These are phyloP conservation scores for Aspergillus ochraceoroseus DNA, from an alignment of 2,329 filamentous ascomycete species.

Conservation along the genomic window DNA sequence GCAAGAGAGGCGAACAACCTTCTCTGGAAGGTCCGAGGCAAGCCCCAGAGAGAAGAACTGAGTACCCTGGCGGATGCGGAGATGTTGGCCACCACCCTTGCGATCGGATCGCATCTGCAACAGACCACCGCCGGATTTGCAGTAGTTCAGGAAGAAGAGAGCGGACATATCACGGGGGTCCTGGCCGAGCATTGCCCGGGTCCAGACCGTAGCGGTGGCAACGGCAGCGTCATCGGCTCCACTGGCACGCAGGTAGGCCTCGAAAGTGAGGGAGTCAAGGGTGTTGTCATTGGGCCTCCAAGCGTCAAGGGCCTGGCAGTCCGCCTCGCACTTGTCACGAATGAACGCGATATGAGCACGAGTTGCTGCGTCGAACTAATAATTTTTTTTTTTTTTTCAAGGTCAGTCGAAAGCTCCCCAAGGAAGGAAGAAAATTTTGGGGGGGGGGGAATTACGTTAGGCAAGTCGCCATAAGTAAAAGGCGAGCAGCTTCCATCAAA, in stretches of 20 bases:
- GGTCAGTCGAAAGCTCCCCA: no score
- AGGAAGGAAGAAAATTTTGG: no score
- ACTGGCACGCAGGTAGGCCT: conserved; percentile 35
- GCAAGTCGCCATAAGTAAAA: conserved; percentile 21
- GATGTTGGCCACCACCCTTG: conserved; percentile 51
- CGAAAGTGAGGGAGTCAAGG: conserved; percentile 40
- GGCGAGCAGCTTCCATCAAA: conserved; percentile 28
- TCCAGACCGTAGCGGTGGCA: conserved; percentile 44
- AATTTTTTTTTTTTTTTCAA: no score
- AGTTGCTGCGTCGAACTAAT: conserved; percentile 23
- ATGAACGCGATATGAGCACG: conserved; percentile 30
- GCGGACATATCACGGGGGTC: conserved; percentile 50
- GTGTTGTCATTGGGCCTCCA: conserved; percentile 21
- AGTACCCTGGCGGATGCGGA: conserved; percentile 49
- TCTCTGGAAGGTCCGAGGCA: conserved; percentile 31
- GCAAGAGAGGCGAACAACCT: conserved; percentile 7
- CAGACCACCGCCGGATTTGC: conserved; percentile 50
- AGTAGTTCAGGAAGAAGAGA: conserved; percentile 54
- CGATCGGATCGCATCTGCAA: conserved; percentile 51
- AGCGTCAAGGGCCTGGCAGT: conserved; percentile 35
- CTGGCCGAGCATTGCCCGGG: conserved; percentile 49
- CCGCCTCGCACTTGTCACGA: conserved; percentile 38
- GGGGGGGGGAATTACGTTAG: conserved; percentile 5
- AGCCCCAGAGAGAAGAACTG: conserved; percentile 42
- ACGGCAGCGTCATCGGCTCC: conserved; percentile 30